Base-by-base conservation (phyloP, 331 rosid species). In the Stylosanthes scabra region DNA sequence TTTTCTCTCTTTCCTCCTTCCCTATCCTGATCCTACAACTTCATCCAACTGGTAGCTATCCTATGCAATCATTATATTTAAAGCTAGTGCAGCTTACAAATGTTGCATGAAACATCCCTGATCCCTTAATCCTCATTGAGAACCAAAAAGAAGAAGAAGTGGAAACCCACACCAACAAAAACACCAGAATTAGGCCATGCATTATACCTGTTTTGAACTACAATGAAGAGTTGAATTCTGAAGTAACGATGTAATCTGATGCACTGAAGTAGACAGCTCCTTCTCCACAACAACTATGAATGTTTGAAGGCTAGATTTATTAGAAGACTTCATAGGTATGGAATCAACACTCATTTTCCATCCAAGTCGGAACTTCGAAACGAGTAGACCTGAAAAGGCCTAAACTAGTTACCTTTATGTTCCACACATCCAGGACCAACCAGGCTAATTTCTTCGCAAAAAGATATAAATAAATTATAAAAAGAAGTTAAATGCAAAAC, bases 211-310 rank as follows among this genome's bases (percentile, higher is more conserved):
- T 71, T 79, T 47, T 83, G 89, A 85, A 45, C 74, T 79, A 59
- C 88, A 88, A 78, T 77, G 78, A 74, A 88, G 77, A 2, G 93
- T 80, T 51, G 90, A 74, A 28, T 62, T 52, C 34, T 72, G 79
- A 72, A 91, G 85, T 9, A 77, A 78, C 34, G 93, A 70, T 11
- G 80, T 79, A 76, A 91, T 88, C 80, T 85, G 87, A 59, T 82
- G 88, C 83, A 86, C 75, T 57, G 68, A 6, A 14, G 83, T 81
- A 63, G 95, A 89, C 57, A 68, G 76, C 69, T 84, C 90, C 85
- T 89, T 94, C 90, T 85, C 90, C 78, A 72, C 92, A 77, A 94
- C 90, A 58, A 91, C 93, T 90, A 94, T 81, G 77, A 84, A 89
- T 3, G 99, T 90, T 79, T 86, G 93, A 81, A 89, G 93, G 70